Conservation (phyloP, 2,329 filamentous ascomycete genomes). For the Colletotrichum orbiculare region DNA sequence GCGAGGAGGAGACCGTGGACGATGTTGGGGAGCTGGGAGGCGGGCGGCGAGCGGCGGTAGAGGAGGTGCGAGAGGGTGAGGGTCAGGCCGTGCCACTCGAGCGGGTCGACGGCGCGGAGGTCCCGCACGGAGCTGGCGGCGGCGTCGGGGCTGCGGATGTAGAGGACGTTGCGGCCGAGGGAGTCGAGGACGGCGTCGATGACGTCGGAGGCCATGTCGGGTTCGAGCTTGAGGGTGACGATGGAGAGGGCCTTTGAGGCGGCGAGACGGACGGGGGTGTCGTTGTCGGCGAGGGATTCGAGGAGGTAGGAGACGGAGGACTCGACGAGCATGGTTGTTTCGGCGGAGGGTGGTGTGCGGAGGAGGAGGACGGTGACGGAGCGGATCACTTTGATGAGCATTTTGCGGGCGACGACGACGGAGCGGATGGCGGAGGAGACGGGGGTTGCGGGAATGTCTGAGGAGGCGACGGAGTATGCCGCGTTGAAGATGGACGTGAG, state of each 20-base stretch:
- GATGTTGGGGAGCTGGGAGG: slow-evolving; percentile 76
- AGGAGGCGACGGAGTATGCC: slow-evolving; percentile 68
- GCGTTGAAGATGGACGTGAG: slow-evolving; percentile 73
- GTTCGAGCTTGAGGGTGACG: slow-evolving; percentile 81
- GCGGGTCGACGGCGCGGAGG: slow-evolving; percentile 79
- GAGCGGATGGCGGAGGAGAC: slow-evolving; percentile 67
- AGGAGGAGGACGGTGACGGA: slow-evolving; percentile 77
- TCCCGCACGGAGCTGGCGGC: slow-evolving; percentile 59
- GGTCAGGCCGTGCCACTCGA: slow-evolving; percentile 93
- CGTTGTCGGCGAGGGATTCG: slow-evolving; percentile 82
- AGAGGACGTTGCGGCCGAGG: slow-evolving; percentile 69
- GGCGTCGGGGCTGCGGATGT: slow-evolving; percentile 53
- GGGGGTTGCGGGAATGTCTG: slow-evolving; percentile 54
- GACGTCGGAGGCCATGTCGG: slow-evolving; percentile 86
- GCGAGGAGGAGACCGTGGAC: slow-evolving; percentile 82
- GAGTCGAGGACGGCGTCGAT: slow-evolving; percentile 86
- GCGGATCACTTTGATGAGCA: slow-evolving; percentile 85
- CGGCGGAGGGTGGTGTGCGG: slow-evolving; percentile 56
- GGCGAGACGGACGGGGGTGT: slow-evolving; percentile 89
- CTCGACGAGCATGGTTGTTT: slow-evolving; percentile 72
- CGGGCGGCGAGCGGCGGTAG: slow-evolving; percentile 84
- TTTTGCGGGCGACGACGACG: slow-evolving; percentile 84
- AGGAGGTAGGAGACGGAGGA: slow-evolving; percentile 85
- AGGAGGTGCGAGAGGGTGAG: slow-evolving; percentile 88
- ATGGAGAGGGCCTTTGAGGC: slow-evolving; percentile 94